Conservation (phyloP, 345 rosid species). For the Ricinus communis region DNA sequence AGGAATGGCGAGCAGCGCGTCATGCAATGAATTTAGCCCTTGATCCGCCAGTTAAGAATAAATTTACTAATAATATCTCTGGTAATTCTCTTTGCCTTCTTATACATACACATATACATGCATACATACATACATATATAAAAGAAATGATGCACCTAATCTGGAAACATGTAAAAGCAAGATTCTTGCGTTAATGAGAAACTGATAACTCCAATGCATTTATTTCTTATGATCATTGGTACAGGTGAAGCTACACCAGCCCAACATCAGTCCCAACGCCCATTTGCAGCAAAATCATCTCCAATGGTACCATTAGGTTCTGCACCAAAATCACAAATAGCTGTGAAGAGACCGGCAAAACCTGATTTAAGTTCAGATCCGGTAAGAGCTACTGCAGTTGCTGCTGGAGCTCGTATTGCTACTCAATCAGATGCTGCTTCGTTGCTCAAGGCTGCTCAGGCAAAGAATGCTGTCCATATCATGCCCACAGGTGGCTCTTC, state of each 20-base stretch:
- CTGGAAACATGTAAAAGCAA: background rate
- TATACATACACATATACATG: too few species aligned
- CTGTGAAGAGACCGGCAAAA: conserved; percentile 38
- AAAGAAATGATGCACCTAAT: conserved; percentile 1
- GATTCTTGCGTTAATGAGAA: background rate
- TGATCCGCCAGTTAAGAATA: conserved; percentile 52
- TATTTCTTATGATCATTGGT: background rate
- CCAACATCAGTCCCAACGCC: conserved; percentile 45
- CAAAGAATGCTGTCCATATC: conserved; percentile 50
- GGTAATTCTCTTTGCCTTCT: conserved; percentile 36
- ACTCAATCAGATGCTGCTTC: conserved; percentile 54
- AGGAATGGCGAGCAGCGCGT: conserved; percentile 75
- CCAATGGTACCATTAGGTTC: conserved; percentile 30
- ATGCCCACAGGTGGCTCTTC: conserved; percentile 49
- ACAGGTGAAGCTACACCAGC: conserved; percentile 39
- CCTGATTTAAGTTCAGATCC: conserved; percentile 46
- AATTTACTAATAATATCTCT: conserved; percentile 30
- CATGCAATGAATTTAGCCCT: conserved; percentile 78
- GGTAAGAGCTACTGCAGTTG: conserved; percentile 73
- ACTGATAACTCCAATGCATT: background rate
- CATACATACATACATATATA: too few species aligned
- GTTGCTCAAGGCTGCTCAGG: conserved; percentile 56
- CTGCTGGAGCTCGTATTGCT: conserved; percentile 78
- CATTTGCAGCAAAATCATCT: conserved; percentile 35
- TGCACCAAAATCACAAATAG: conserved; percentile 43